A percentile compares a stretch with the other conserved stretches of the same genome.
Conservation (phyloP, 768 basidiomycete genomes). For the Cystobasidium ongulense region DNA sequence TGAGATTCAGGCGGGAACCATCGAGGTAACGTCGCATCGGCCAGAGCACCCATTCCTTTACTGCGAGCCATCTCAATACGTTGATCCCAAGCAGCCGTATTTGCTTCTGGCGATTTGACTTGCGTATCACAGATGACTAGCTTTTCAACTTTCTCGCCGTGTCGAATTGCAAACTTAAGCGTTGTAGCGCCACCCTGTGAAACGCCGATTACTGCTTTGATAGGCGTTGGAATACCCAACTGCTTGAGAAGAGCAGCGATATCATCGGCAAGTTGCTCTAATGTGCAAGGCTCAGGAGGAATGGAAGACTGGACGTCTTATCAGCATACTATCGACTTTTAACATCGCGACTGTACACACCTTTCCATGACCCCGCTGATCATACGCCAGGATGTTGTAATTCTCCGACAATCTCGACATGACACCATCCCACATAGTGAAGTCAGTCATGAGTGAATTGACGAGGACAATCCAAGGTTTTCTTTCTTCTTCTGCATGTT, state of each 20-base stretch:
- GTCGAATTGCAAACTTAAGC: constrained; percentile 42
- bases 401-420: constrained; percentile 39
- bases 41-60: constrained; percentile 41
- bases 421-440: constrained; percentile 43
- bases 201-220: constrained; percentile 45
- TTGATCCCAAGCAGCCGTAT: constrained; percentile 45
- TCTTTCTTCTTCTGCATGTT: constrained; percentile 31
- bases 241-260: constrained; percentile 40
- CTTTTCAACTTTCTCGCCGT: constrained; percentile 36
- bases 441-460: constrained; percentile 46
- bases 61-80: constrained; percentile 42
- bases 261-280: constrained; percentile 43
- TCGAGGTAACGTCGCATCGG: constrained; percentile 42
- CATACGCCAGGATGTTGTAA: constrained; percentile 44
- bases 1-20: constrained; percentile 43
- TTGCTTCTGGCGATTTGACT: constrained; percentile 43
- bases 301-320: constrained; percentile 37
- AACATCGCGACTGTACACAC: constrained; percentile 28
- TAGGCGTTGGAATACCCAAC: constrained; percentile 39
- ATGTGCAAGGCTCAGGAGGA: constrained; percentile 39
- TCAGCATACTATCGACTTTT: neutral
- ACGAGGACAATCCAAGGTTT: constrained; percentile 43
- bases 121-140: constrained; percentile 45
- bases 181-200: constrained; percentile 46
- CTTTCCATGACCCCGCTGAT: constrained; percentile 45